These are phyloP conservation scores for Periconia macrospinosa DNA, from an alignment of 2,329 filamentous ascomycete species.

Conservation along the genomic window DNA sequence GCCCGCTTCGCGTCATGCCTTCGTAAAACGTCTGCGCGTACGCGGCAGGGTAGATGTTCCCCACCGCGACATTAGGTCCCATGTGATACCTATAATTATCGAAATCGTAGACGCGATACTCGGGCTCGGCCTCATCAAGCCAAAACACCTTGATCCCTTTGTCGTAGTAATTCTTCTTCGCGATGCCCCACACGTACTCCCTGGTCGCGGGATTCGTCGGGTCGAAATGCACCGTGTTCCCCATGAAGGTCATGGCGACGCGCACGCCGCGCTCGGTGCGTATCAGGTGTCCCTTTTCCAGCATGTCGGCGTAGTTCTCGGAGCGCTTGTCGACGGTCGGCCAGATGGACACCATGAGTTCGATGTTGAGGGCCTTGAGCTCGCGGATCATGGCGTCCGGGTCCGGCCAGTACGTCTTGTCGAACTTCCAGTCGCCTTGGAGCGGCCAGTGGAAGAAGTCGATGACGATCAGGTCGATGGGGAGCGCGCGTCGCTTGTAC, in stretches of 20 bases:
- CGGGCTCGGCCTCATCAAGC: slow-evolving; percentile 71
- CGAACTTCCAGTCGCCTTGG: slow-evolving; percentile 71
- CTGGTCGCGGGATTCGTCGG: slow-evolving; percentile 64
- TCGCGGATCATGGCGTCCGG: slow-evolving; percentile 68
- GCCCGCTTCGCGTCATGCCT: slow-evolving; percentile 56
- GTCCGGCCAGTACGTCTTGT: slow-evolving; percentile 66
- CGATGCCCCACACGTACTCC: slow-evolving; percentile 62
- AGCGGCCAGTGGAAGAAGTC: slow-evolving; percentile 70
- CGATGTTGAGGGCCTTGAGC: slow-evolving; percentile 60
- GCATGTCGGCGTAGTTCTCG: slow-evolving; percentile 65
- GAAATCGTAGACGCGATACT: slow-evolving; percentile 67
- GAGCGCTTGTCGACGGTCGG: slow-evolving; percentile 64
- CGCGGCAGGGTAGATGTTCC: slow-evolving; percentile 62
- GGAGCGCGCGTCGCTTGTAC: slow-evolving; percentile 58
- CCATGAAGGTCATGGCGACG: slow-evolving; percentile 61
- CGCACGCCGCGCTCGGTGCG: slow-evolving; percentile 62
- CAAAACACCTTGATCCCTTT: slow-evolving; percentile 68
- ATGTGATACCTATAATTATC: slow-evolving; percentile 65
- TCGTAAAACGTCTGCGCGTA: slow-evolving; percentile 65
- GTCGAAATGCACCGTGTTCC: slow-evolving; percentile 64
- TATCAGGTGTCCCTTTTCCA: slow-evolving; percentile 63
- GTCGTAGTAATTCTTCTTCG: slow-evolving; percentile 62
- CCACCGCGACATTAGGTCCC: slow-evolving; percentile 58
- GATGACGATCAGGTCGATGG: slow-evolving; percentile 66
- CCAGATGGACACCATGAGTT: slow-evolving; percentile 72